Percentiles rank a stretch among this genome's conserved stretches.
Conservation (phyloP, 148 eudicot genomes). For the Drosera capensis region DNA sequence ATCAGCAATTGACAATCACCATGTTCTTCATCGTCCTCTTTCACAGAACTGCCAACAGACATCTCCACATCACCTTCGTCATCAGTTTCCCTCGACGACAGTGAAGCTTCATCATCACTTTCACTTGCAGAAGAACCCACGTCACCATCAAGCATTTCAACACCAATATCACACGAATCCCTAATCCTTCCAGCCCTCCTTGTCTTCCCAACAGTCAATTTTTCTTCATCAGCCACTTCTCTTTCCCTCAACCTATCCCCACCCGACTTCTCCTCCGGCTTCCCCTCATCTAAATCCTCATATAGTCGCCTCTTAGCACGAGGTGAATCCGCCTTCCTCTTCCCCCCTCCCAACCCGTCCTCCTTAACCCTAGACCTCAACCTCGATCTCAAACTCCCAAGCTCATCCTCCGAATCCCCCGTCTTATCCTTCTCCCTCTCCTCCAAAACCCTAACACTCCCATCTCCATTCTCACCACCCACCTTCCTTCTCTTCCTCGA, state of each 20-base stretch:
- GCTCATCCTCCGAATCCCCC: constrained; percentile 27
- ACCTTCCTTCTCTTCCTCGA: constrained; percentile 43
- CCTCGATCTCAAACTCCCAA: constrained; percentile 44
- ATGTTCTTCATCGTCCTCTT: constrained; percentile 14
- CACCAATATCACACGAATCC: constrained; percentile 27
- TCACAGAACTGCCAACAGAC: constrained; percentile 12
- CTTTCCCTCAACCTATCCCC: constrained; percentile 13
- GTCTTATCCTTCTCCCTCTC: constrained; percentile 22
- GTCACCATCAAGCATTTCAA: constrained; percentile 19
- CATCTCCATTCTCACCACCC: constrained; percentile 16
- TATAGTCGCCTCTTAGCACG: constrained; percentile 55
- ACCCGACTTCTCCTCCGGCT: constrained; percentile 14
- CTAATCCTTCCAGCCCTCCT: constrained; percentile 29
- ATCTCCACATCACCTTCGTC: constrained; percentile 13
- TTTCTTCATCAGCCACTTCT: constrained; percentile 19
- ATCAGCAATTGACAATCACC: constrained; percentile 6
- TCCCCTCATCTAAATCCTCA: constrained; percentile 24
- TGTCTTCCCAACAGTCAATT: constrained; percentile 26
- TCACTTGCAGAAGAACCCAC: constrained; percentile 13
- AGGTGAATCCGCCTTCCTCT: constrained; percentile 13
- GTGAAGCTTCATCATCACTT: constrained; percentile 14
- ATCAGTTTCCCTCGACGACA: constrained; percentile 7
- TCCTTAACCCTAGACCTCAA: constrained; percentile 38
- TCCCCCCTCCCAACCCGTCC: constrained; percentile 9
- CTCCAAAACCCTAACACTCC: constrained; percentile 13